A percentile compares a stretch with the other conserved stretches of the same genome.
phyloP scores from a whole-genome alignment of 2,329 filamentous ascomycete species.

The Diplodia intermedia region DNA sequence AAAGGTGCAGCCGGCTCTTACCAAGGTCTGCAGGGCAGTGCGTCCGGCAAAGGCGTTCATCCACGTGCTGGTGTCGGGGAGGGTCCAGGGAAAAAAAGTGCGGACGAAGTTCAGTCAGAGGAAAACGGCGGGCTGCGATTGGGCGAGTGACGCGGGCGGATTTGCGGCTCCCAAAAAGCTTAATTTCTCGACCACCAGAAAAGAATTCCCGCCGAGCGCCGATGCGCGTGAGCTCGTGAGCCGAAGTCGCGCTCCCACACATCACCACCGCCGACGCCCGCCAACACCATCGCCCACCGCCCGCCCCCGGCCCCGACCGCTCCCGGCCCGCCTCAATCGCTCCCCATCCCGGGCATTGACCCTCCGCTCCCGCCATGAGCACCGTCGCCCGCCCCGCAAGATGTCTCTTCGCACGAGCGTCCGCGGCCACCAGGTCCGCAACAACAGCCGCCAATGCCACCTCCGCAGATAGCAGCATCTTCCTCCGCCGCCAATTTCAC shows the following conservation, averaged over 20 bases:
- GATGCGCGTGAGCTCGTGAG: conserved; percentile 17
- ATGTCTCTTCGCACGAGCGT: conserved; percentile 50
- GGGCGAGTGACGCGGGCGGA: conserved; percentile 5
- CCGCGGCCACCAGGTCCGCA: conserved; percentile 39
- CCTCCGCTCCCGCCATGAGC: conserved; percentile 46
- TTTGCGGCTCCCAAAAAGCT: conserved; percentile 30
- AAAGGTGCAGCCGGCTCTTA: not conserved
- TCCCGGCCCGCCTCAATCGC: conserved; percentile 10
- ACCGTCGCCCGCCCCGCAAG: conserved; percentile 49
- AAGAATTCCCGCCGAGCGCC: conserved; percentile 17
- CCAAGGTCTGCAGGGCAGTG: conserved; percentile 5
- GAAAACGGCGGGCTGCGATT: conserved; percentile 21
- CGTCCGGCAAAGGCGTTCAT: conserved; percentile 27
- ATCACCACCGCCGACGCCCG: not conserved
- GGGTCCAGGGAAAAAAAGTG: conserved; percentile 3
- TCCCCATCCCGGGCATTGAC: conserved; percentile 23
- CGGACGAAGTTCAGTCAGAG: conserved; percentile 20
- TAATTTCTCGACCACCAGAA: conserved; percentile 29
- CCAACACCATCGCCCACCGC: not conserved
- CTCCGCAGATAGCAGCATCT: conserved; percentile 10
- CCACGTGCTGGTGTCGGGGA: not conserved
- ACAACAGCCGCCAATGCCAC: conserved; percentile 35
- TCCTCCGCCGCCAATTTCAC: conserved; percentile 52
- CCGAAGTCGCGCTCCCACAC: not conserved
- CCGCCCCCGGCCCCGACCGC: not conserved